Conservation (phyloP, 2,329 filamentous ascomycete genomes). For the Blastomyces parvus region DNA sequence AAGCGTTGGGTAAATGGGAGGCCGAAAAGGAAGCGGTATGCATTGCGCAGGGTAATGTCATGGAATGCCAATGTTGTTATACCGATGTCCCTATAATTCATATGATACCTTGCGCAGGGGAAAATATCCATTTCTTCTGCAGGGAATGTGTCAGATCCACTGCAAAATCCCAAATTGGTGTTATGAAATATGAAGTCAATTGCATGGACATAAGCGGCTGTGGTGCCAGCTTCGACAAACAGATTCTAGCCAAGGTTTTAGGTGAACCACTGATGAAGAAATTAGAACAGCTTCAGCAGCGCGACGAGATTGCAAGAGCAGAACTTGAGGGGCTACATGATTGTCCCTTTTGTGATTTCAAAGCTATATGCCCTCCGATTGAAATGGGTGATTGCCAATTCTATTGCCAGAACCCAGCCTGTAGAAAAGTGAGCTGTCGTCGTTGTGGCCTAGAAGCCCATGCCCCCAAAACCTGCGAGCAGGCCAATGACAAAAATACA, state of each 20-base stretch:
- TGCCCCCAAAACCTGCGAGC: slow-evolving; percentile 61
- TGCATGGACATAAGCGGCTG: slow-evolving; percentile 67
- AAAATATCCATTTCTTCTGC: slow-evolving; percentile 59
- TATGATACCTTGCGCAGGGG: slow-evolving; percentile 57
- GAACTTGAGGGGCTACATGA: slow-evolving; percentile 61
- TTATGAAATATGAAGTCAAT: slow-evolving; percentile 55
- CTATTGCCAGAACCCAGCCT: slow-evolving; percentile 57
- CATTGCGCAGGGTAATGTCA: slow-evolving; percentile 43
- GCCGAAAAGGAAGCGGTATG: slow-evolving; percentile 29
- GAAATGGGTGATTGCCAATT: slow-evolving; percentile 61
- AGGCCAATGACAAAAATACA: slow-evolving; percentile 52
- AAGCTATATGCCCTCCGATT: slow-evolving; percentile 59
- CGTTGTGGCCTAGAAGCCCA: slow-evolving; percentile 61
- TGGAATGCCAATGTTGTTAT: slow-evolving; percentile 68
- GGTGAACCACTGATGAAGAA: slow-evolving; percentile 50
- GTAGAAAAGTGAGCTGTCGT: slow-evolving; percentile 55
- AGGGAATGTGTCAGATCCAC: slow-evolving; percentile 53
- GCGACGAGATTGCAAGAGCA: slow-evolving; percentile 58
- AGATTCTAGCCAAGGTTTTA: slow-evolving; percentile 50
- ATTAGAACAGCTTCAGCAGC: slow-evolving; percentile 62
- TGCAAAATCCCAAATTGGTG: slow-evolving; percentile 59
- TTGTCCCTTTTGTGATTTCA: slow-evolving; percentile 77
- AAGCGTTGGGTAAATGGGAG: slow-evolving; percentile 23
- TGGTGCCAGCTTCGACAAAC: slow-evolving; percentile 47
- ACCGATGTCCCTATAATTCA: slow-evolving; percentile 55